Evolutionary conservation across 305 asterid genomes (phyloP), one percentile per base, ranked within the genome.

Genomic region (Solanum chacoense): DNA sequence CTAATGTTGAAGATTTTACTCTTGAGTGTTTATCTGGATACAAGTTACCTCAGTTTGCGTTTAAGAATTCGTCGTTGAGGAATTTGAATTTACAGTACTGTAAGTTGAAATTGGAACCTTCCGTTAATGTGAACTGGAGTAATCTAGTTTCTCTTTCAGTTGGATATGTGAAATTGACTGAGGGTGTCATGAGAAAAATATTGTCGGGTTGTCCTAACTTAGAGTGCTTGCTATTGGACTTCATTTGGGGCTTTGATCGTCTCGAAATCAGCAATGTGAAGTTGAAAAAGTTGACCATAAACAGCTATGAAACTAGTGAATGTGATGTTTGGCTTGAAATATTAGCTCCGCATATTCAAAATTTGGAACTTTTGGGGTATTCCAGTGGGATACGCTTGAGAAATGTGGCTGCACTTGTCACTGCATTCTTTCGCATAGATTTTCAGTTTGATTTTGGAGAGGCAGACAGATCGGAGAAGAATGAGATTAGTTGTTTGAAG

Each of bases 141-240:
- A 75, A 63, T 63, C 88, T 90, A 45, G 86, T 85, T 34, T 16
- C 11, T 5, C 81, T 88, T 12, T 12, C 16, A 4, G 24, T 90
- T 63, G 16, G 14, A 2, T 3, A 69, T 1, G 55, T 77, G 37
- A 18, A 24, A 24, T 28, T 88, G 72, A 1, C 2, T 7, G 72
- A 88, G 80, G 7, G 1, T 34, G 85, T 78, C 24, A 29, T 88
- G 24, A 35, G 74, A 34, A 29, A 42, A 2, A 37, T 90, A 85
- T 55, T 90, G 24, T 78, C 88, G 0, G 89, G 90, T 50, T 90
- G 92, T n/a, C 92, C 88, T 71, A 87, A 69, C 42, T 86, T 90
- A 87, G n/a, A 59, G 20, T 12, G 28, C 74, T 90, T 90, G 88
- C 5, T 5, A 7, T 14, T 90, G 11, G 20, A 29, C 34, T 69